A percentile compares a stretch with the other conserved stretches of the same genome.
These are phyloP conservation scores for Saprolegnia parasitica DNA, from an alignment of 352 stramenopile genomes.

Conservation along the genomic window DNA sequence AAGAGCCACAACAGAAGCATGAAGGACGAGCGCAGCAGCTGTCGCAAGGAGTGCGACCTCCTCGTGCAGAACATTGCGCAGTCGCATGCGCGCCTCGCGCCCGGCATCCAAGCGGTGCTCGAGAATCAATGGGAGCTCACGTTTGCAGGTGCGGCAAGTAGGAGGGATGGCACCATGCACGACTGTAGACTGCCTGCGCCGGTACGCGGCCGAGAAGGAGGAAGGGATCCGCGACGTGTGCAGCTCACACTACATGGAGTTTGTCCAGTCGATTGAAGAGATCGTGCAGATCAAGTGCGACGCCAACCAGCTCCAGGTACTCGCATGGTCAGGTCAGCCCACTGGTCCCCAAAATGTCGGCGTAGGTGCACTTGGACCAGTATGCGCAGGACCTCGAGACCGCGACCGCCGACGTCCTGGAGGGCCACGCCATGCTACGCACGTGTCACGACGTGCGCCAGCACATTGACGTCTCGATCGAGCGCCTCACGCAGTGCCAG, in stretches of 20 bases:
- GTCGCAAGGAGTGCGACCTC: slow-evolving; percentile 50
- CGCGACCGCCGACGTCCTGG: slow-evolving; percentile 47
- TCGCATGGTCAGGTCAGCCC: too few species aligned
- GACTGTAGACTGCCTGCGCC: slow-evolving; percentile 36
- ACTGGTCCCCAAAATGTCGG: too few species aligned
- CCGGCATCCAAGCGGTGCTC: slow-evolving; percentile 70
- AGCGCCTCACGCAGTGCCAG: slow-evolving; percentile 76
- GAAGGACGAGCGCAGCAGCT: slow-evolving; percentile 23
- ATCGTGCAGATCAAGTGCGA: slow-evolving; percentile 77
- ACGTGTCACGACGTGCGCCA: slow-evolving; percentile 56
- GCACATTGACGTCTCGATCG: slow-evolving; percentile 71
- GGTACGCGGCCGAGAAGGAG: slow-evolving; percentile 57
- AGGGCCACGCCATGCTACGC: slow-evolving; percentile 51
- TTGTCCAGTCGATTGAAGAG: slow-evolving; percentile 78
- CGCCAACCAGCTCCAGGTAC: slow-evolving; percentile 59
- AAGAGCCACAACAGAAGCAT: slow-evolving; percentile 1
- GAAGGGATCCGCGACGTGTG: slow-evolving; percentile 72
- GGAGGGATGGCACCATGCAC: not conserved
- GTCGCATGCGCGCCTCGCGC: slow-evolving; percentile 58
- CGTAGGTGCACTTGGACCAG: slow-evolving; percentile 57
- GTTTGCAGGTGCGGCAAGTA: slow-evolving; percentile 43
- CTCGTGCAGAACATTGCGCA: slow-evolving; percentile 79
- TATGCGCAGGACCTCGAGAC: slow-evolving; percentile 55
- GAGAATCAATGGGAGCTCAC: slow-evolving; percentile 78
- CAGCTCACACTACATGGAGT: slow-evolving; percentile 72